Evolutionary conservation across 1,284 basidiomycete species (phyloP).

Genomic region (Leccinum holopus): DNA sequence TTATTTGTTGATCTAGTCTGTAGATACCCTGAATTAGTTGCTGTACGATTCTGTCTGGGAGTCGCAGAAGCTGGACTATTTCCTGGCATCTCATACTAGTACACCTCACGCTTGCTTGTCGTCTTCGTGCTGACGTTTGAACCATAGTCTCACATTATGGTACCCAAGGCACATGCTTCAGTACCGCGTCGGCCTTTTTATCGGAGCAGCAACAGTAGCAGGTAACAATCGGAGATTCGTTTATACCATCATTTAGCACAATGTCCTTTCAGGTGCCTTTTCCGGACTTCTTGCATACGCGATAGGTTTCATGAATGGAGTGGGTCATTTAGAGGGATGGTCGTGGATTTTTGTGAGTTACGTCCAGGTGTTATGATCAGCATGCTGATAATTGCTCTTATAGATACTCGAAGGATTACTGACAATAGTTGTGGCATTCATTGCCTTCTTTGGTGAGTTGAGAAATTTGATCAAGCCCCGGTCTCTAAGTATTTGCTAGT

Average conservation of each 20-base stretch:
- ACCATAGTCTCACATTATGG: conserved; percentile 32
- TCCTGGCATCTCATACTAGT: conserved; percentile 70
- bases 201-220: conserved; percentile 33
- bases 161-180: conserved; percentile 39
- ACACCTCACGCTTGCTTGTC: conserved; percentile 29
- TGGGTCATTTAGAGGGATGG: conserved; percentile 31
- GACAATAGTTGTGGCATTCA: conserved; percentile 35
- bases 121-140: conserved; percentile 5
- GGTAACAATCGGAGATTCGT: conserved; percentile 12
- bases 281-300: conserved; percentile 33
- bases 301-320: conserved; percentile 28
- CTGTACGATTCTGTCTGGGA: conserved; percentile 58
- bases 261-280: conserved; percentile 33
- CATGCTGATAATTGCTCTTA: not conserved
- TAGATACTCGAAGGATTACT: conserved; percentile 45
- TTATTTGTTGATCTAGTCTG: not conserved
- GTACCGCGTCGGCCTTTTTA: conserved; percentile 40
- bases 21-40: conserved; percentile 63
- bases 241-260: conserved; percentile 5
- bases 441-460: conserved; percentile 32
- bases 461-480: not conserved
- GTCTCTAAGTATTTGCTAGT: conserved; percentile 28
- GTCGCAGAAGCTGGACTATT: conserved; percentile 70
- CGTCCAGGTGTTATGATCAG: not conserved
- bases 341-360: conserved; percentile 41